These are phyloP conservation scores for Craspedostauros australis DNA, from an alignment of 108 stramenopile species.

Conservation along the genomic window DNA sequence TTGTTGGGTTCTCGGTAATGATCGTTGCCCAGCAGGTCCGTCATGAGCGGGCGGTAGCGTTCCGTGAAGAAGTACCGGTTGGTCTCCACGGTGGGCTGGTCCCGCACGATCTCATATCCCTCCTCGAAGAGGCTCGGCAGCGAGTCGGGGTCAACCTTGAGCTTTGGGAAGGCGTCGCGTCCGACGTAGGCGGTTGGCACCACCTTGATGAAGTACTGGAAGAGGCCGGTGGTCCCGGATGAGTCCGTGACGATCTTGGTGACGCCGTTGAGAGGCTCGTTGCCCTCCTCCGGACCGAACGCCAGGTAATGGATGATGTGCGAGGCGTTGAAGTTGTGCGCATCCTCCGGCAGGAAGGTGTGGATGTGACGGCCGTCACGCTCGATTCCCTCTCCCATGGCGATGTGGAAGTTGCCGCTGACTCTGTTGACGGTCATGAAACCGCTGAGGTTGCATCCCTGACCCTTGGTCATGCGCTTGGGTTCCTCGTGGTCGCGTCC, in stretches of 20 bases:
- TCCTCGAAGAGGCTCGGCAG: constrained; percentile 13
- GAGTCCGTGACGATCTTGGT: constrained; percentile 63
- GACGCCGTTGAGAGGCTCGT: constrained; percentile 58
- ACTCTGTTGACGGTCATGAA: constrained; percentile 92
- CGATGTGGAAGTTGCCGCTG: constrained; percentile 96
- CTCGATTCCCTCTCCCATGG: constrained; percentile 94
- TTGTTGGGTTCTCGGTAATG: constrained; percentile 19
- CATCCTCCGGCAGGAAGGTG: constrained; percentile 79
- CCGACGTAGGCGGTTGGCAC: constrained; percentile 83
- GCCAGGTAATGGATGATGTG: constrained; percentile 89
- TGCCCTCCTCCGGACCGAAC: constrained; percentile 73
- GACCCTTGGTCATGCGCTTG: constrained; percentile 64
- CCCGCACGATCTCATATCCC: background rate
- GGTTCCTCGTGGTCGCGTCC: constrained; percentile 50
- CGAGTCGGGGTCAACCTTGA: too few relatives aligned
- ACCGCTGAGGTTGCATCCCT: constrained; percentile 91
- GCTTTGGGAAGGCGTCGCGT: constrained; percentile 13
- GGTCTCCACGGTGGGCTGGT: constrained; percentile 42
- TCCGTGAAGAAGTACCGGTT: constrained; percentile 87
- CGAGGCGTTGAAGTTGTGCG: constrained; percentile 88
- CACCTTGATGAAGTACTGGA: constrained; percentile 95
- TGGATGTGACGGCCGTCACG: constrained; percentile 90
- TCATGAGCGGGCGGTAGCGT: constrained; percentile 83
- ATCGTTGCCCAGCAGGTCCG: constrained; percentile 42
- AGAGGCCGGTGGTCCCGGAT: constrained; percentile 81